phyloP scores from a whole-genome alignment of 2,329 filamentous ascomycete genomes.

The Penicillium sp. region DNA sequence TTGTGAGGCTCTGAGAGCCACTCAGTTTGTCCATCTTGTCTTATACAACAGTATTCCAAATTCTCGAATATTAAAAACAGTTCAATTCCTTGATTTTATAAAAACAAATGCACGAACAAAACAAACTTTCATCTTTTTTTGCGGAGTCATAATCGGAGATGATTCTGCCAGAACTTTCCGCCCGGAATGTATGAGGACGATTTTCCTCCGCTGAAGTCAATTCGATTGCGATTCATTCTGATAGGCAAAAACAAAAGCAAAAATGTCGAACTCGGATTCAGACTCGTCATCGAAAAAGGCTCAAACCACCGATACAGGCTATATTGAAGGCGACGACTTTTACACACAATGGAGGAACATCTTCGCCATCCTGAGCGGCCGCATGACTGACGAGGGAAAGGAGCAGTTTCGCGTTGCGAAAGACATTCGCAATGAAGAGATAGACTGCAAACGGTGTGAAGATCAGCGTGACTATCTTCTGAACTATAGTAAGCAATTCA shows the following conservation, averaged over 20 bases:
- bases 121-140: slow-evolving; percentile 10
- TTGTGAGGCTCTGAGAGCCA: slow-evolving; percentile 27
- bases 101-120: not conserved
- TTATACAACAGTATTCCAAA: slow-evolving; percentile 1
- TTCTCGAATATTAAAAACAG: not conserved
- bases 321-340: slow-evolving; percentile 37
- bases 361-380: slow-evolving; percentile 75
- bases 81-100: not conserved
- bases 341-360: slow-evolving; percentile 70
- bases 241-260: not conserved
- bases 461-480: slow-evolving; percentile 78
- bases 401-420: slow-evolving; percentile 74
- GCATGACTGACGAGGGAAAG: slow-evolving; percentile 64
- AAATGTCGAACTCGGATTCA: slow-evolving; percentile 6
- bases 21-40: slow-evolving; percentile 25
- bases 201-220: not conserved
- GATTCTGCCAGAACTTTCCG: slow-evolving; percentile 11
- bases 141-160: slow-evolving; percentile 9
- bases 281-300: slow-evolving; percentile 13
- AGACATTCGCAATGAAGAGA: slow-evolving; percentile 69
- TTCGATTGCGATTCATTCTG: not conserved
- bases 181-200: not conserved
- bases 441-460: slow-evolving; percentile 79
- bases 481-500: slow-evolving; percentile 55
- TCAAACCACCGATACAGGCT: slow-evolving; percentile 32